Evolutionary conservation across 2,329 filamentous ascomycete genomes (phyloP), one percentile per base, ranked within the genome.

Genomic region (Fusarium solani-melongenae): DNA sequence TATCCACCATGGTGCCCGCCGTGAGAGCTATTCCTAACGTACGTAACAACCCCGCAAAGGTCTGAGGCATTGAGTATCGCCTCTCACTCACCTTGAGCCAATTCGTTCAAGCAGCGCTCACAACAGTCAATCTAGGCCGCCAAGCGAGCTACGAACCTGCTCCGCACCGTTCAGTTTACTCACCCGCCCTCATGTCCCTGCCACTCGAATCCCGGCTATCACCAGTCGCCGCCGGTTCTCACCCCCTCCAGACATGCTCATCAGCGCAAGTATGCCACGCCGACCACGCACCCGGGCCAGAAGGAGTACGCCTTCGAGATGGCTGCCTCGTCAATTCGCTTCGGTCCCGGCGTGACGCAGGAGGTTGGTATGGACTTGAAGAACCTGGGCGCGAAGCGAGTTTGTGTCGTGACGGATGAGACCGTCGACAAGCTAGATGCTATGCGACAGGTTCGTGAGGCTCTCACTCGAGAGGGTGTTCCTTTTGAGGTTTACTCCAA

Each of bases 251-350:
- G 79, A 74, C 67, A 82, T 74, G 74, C 83, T 36, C 83, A 78
- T 34, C 70, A 75, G 27, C 82, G 90, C 36, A 86, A 85, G 58
- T 91, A 89, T 82, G 95, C 94, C n/a, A 96, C 94, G 0, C 94
- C 95, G 0, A 85, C 93, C 34, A 79, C 78, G 41, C 73, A 79
- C 22, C 85, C 93, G 31, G 84, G 88, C 10, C 88, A 95, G 79
- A 98, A 97, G 82, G 96, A 99, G 82, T 99, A 99, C 84, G 96
- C 96, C 15, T 99, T 99, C 81, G 96, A 99, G 83, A 97, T 99
- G 96, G 96, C 96, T 0, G 95, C 96, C 2, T 97, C 94, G 1
- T 94, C 93, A 31, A 98, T 99, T 79, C 91, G 96, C 14, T 99
- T 98, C 78, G 96, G 96, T 0, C 94, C 94, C 0, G 96, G 96